Percentiles rank a stretch among this genome's conserved stretches.
phyloP scores from a whole-genome alignment of 1,284 basidiomycete genomes.

The Rhodotorula sp. region DNA sequence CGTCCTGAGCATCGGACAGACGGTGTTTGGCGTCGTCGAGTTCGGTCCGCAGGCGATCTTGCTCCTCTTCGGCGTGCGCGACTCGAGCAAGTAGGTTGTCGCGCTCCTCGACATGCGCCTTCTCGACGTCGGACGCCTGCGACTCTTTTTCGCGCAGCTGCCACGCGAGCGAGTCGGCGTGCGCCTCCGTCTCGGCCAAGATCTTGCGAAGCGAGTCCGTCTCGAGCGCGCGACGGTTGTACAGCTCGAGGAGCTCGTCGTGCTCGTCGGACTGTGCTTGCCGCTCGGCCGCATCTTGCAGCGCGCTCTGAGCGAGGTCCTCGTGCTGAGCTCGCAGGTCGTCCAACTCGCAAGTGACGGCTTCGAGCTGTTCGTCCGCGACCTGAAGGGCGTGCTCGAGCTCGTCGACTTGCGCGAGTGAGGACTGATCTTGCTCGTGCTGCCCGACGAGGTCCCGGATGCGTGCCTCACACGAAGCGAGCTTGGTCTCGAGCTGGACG shows the following conservation, averaged over 20 bases:
- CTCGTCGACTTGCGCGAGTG: constrained; percentile 1
- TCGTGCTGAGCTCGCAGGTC: constrained; percentile 17
- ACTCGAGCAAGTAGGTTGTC: constrained; percentile 8
- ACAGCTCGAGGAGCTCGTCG: constrained; percentile 19
- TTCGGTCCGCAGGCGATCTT: constrained; percentile 14
- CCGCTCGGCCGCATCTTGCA: constrained; percentile 19
- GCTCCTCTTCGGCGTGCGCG: constrained; percentile 11
- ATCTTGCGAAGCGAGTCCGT: constrained; percentile 13
- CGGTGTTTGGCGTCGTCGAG: constrained; percentile 21
- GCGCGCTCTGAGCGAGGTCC: constrained; percentile 4
- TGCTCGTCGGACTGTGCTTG: constrained; percentile 14
- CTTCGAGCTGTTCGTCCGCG: constrained; percentile 5
- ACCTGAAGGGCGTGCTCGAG: constrained; percentile 10
- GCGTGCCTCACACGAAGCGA: background rate
- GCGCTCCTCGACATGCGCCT: background rate
- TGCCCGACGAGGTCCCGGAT: background rate
- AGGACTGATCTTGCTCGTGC: background rate
- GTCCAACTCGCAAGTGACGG: constrained; percentile 19
- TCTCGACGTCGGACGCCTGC: background rate
- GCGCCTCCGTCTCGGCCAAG: constrained; percentile 14
- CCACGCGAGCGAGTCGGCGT: constrained; percentile 18
- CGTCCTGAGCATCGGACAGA: constrained; percentile 23
- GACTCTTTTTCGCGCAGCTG: constrained; percentile 13
- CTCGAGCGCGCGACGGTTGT: constrained; percentile 7
- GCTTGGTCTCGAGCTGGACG: background rate